Evolutionary conservation across 192 early-diverging fungal species (phyloP), one percentile per base, ranked within the genome.

Genomic region (Podila minutissima): DNA sequence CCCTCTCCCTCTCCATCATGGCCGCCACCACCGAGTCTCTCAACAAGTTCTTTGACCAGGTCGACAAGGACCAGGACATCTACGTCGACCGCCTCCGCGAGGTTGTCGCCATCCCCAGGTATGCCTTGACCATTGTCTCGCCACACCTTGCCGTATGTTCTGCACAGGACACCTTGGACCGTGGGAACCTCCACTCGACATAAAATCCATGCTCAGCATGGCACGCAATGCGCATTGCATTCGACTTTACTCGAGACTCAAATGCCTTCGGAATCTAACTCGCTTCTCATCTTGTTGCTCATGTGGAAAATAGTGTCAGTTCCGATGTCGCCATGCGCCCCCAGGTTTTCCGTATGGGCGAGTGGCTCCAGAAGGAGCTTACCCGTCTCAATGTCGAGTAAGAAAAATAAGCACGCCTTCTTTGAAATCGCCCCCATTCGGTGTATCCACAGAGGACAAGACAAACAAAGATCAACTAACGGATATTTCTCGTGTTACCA

Each of bases 281-380:
- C 15, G 41, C 41, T 46, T 2, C 41, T 46, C 2, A 3, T 0
- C 41, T 17, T 12, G 7, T 46, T 46, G 41, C 41, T 4, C 3
- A 17, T 46, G 2, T 17, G 41, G 49, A 50, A 20, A 71, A 67
- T 75, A 93, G 92, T 86, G 90, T 93, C 65, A 93, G 91, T 83
- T 86, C 90, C 71, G 94, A 95, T 62, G 92, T 90, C 26, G 74
- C 82, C 53, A 84, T 88, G 74, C 94, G 97, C 55, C 86, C 85
- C 49, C 91, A 97, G 6, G 97, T 98, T 4, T 87, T 95, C 71
- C 86, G 87, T 26, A 99, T 99, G 97, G 94, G 93, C 59, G 88
- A 95, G 66, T 99, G 93, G 91, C 86, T 99, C 58, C 83, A 89
- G 58, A 72, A 83, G 32, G 89, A 95, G 79, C 89, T 96, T 81